Evolutionary conservation across 805 yeast genomes (phyloP).

Genomic region (Dipodascus albidus): DNA sequence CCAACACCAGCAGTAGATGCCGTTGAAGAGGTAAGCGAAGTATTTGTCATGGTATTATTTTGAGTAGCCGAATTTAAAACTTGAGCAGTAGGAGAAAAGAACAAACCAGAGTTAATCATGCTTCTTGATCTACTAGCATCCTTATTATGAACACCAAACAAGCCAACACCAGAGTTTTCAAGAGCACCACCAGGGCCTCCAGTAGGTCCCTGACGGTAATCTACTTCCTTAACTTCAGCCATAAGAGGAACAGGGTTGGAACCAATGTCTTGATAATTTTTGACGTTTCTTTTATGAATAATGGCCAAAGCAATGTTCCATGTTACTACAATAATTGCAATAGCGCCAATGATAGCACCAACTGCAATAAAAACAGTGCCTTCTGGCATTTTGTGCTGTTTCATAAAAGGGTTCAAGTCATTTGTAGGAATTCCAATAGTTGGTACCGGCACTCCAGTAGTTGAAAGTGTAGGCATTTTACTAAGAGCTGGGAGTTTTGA

Average conservation of each 20-base stretch:
- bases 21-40: constrained; percentile 5
- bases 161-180: constrained; percentile 10
- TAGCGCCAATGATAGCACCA: constrained; percentile 55
- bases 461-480: neutral
- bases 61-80: constrained; percentile 36
- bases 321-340: constrained; percentile 37
- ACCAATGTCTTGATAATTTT: constrained; percentile 5
- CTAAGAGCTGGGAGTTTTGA: neutral
- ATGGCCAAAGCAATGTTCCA: constrained; percentile 41
- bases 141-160: constrained; percentile 3
- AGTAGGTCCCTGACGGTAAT: constrained; percentile 6
- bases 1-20: constrained; percentile 6
- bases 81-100: constrained; percentile 73
- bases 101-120: constrained; percentile 26
- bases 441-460: constrained; percentile 30
- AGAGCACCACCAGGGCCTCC: neutral
- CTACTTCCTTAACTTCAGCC: constrained; percentile 41
- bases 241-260: constrained; percentile 18
- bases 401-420: constrained; percentile 51
- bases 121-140: neutral
- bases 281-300: constrained; percentile 11
- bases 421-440: constrained; percentile 47
- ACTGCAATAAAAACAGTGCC: constrained; percentile 81
- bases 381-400: constrained; percentile 39
- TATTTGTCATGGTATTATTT: constrained; percentile 4